Base-by-base conservation (phyloP, 2,329 filamentous ascomycete species). In the Colletotrichum sansevieriae region DNA sequence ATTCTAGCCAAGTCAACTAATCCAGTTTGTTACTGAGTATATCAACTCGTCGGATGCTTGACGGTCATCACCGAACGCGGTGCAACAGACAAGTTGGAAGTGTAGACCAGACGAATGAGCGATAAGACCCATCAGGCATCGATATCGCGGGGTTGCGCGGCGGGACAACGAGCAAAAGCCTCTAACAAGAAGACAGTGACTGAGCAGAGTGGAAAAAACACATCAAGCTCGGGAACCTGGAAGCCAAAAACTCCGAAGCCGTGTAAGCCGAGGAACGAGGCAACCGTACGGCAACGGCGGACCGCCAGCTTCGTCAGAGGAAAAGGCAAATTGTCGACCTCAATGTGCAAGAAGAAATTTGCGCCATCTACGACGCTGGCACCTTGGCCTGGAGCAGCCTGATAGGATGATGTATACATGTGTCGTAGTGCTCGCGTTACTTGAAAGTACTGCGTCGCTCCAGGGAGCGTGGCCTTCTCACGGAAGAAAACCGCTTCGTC, bases 261-360 rank as follows among this genome's bases (percentile, higher is more conserved):
- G 35, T 41, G 52, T 41, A 13, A 37, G 39, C 39, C 41, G 20
- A 62, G 25, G 12, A 55, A 57, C 52, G 25, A 64, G 60, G 52
- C 51, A 58, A 39, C 58, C 20, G 51, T 15, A 22, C 51, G 57
- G 57, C 57, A 60, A 60, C 57, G 11, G 39, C 18, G 35, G 47
- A 18, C 41, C 44, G 46, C 20, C 33, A 39, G 60, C 60, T 39
- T 20, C 3, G 12, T 25, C 0, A 54, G 47, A 33, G 44, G 15
- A 54, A 59, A 33, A 33, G 11, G 52, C 59, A 64, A 37, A 11
- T 18, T 6, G 3, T n/a, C 12, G 8, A 7, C 9, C 9, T 29
- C 11, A 56, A 63, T 56, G 20, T 39, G 59, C 64, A 63, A 29
- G 3, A 49, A 63, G 10, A 33, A 11, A 39, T 37, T 63, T 51